phyloP scores from a whole-genome alignment of 2,329 filamentous ascomycete genomes.

The Diaporthe helianthi region DNA sequence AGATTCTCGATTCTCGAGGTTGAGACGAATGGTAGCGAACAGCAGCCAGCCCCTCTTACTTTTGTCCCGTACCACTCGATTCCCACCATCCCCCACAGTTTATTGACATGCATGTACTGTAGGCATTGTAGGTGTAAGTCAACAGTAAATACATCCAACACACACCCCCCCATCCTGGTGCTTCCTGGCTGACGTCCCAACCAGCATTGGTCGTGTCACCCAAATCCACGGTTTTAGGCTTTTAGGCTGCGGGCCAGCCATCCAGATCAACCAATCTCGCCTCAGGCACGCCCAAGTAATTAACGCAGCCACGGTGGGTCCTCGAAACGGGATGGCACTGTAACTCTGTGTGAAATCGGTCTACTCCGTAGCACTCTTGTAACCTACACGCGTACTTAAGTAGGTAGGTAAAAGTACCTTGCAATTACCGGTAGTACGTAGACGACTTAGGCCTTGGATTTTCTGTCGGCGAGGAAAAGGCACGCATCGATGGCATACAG shows the following conservation, averaged over 20 bases:
- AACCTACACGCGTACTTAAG: too few species aligned
- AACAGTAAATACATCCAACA: too few species aligned
- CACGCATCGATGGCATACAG: background rate
- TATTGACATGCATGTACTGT: background rate
- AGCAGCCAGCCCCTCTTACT: background rate
- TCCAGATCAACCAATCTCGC: slow-evolving; percentile 21
- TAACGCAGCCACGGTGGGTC: background rate
- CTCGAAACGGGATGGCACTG: slow-evolving; percentile 21
- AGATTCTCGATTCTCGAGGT: background rate
- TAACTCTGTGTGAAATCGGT: background rate
- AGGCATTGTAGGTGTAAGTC: background rate
- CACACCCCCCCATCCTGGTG: background rate
- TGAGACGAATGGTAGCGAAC: slow-evolving; percentile 2
- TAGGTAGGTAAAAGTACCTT: too few species aligned
- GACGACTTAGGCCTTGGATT: too few species aligned
- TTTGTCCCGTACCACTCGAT: slow-evolving; percentile 12
- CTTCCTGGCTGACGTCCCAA: background rate
- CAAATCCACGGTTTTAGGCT: slow-evolving; percentile 14
- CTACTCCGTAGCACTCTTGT: background rate
- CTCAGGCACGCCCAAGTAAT: background rate
- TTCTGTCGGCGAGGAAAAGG: too few species aligned
- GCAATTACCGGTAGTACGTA: too few species aligned
- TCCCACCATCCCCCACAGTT: background rate
- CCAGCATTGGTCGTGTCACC: background rate
- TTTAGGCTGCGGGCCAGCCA: slow-evolving; percentile 15